Evolutionary conservation across 371 early-diverging fungal genomes (phyloP), one percentile per base, ranked within the genome.

Genomic region (Mucor lusitanicus): DNA sequence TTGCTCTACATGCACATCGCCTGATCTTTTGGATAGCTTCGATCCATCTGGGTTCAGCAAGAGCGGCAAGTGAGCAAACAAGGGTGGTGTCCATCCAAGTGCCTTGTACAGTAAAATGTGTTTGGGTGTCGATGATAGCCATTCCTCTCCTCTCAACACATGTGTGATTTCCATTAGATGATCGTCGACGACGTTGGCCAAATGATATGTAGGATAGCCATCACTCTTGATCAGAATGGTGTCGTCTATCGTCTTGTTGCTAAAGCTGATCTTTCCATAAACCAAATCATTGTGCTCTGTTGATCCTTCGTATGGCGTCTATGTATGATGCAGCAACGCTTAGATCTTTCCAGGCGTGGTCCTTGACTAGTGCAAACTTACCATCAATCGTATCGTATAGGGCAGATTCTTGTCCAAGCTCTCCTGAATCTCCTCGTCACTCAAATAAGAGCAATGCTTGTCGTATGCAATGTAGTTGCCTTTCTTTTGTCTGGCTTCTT

Each of bases 181-280:
- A 67, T 98, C 98, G 71, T 98, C 98, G 0, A 97, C 94, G 1
- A 96, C 97, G 69, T 95, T 96, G 6, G 98, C 98, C 30, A 98
- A 81, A 71, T 98, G 98, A 72, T 98, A 98, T 0, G 98, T 98
- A 0, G 98, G 96, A 54, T 84, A 87, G 3, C 97, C 97, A 74
- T 96, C 96, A 67, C 95, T 92, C 72, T 98, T 98, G 59, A 98
- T 73, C 35, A 98, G 69, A 55, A 98, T 90, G 5, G 91, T 85
- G 73, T 98, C 98, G 62, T 97, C 97, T n/a, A 94, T 81, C 3
- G 85, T 84, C 35, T 85, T 84, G 67, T 93, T 88, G 12, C 82
- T 77, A 42, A 97, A 91, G 35, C 78, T 75, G 57, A 95, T 82
- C 9, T 74, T 73, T 13, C 95, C 96, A 66, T 95, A 90, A 0